Evolutionary conservation across 768 basidiomycete species (phyloP), one percentile per base, ranked within the genome.

Genomic region (Lepiota venenata): DNA sequence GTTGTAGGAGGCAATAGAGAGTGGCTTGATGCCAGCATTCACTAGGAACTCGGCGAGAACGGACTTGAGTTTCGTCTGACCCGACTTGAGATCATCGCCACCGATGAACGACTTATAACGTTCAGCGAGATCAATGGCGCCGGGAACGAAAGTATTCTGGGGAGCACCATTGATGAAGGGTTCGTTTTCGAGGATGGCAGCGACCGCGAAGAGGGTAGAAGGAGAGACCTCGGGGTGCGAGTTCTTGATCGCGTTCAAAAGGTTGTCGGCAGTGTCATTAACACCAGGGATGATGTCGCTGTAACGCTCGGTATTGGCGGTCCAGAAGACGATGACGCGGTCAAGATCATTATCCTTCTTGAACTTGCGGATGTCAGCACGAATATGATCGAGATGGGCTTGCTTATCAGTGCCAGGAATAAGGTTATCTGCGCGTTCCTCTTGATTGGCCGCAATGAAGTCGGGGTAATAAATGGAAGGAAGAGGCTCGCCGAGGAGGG

Each of bases 131-230:
- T 85, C 82, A 65, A 99, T 89, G 63, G 88, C 87, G 59, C 96
- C 96, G 0, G 96, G 96, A 21, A 99, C 94, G 63, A 98, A 98
- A 3, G 96, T 97, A 81, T 99, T 99, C 80, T 98, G 95, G 5
- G 96, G 96, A 9, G 96, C 94, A 47, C 96, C 96, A 66, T 98
- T 98, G 66, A 98, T 82, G 78, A 95, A 99, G 16, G 96, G 93
- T 66, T 88, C 85, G 53, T 88, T 88, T 72, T 98, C 96, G 61
- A 98, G 87, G 68, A 98, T 96, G 27, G 93, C 80, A 8, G 95
- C 96, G 56, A 98, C 88, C 16, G 96, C 96, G 66, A 98, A 98
- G 61, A 98, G 68, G 44, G 94, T 96, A 47, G 93, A 96, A 4
- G 96, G 96, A 7, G 95, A 93, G n/a, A 98, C 87, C 69, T 98